These are phyloP conservation scores for Trapa incisa DNA, from an alignment of 345 rosid genomes.

Conservation along the genomic window DNA sequence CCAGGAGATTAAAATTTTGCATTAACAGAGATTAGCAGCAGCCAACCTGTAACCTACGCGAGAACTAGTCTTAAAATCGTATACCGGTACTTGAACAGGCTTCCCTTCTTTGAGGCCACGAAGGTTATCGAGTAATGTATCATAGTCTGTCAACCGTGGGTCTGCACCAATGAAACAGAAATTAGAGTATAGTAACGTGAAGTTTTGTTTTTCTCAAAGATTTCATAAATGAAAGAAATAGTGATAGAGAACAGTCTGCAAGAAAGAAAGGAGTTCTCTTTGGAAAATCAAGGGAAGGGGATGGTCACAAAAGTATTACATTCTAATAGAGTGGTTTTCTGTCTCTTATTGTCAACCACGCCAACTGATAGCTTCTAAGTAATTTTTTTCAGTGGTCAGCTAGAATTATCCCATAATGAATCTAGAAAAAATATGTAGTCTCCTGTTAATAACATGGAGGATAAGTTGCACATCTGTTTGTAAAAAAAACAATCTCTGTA, in stretches of 20 bases:
- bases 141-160: conserved; percentile 92
- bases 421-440: no score
- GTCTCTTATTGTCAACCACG: no score
- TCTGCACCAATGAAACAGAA: conserved; percentile 36
- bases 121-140: conserved; percentile 74
- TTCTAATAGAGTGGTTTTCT: no score
- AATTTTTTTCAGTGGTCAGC: no score
- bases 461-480: no score
- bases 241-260: neutral
- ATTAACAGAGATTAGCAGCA: conserved; percentile 5
- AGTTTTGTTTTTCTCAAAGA: neutral
- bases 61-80: conserved; percentile 91
- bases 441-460: no score
- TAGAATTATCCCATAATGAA: no score
- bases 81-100: conserved; percentile 77
- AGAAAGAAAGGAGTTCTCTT: neutral
- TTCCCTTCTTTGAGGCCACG: conserved; percentile 76
- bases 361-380: no score
- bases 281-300: neutral
- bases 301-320: no score
- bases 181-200: conserved; percentile 3
- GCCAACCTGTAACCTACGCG: conserved; percentile 75
- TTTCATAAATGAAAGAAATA: neutral
- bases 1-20: neutral
- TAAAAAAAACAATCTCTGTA: no score